Conservation (phyloP, 2,329 filamentous ascomycete genomes). For the Coniochaeta sp. region DNA sequence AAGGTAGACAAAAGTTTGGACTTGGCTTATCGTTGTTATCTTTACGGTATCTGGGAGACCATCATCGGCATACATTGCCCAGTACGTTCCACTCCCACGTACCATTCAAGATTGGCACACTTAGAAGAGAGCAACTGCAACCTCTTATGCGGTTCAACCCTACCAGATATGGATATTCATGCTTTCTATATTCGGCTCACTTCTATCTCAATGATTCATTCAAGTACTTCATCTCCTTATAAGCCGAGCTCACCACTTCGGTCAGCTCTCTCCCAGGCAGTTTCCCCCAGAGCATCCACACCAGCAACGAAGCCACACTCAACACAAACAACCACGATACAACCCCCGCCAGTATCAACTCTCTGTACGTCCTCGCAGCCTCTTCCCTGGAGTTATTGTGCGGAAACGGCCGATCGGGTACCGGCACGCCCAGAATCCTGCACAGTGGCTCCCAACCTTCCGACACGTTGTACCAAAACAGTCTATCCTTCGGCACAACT, state of each 20-base stretch:
- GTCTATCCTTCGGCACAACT: constrained; percentile 22
- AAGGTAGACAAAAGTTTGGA: not conserved
- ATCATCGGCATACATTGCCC: too few species aligned
- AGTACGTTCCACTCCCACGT: not conserved
- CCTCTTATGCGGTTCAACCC: not conserved
- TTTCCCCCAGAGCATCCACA: not conserved
- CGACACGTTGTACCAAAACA: constrained; percentile 26
- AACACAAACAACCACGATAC: not conserved
- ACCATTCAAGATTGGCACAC: not conserved
- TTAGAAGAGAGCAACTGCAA: not conserved
- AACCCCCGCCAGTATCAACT: not conserved
- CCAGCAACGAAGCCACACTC: not conserved
- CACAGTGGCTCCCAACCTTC: constrained; percentile 26
- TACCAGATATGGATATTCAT: not conserved
- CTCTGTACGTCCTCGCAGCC: not conserved
- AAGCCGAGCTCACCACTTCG: constrained; percentile 3
- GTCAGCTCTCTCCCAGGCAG: constrained; percentile 3
- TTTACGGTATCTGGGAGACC: too few species aligned
- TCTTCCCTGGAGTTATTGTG: constrained; percentile 20
- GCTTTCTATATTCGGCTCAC: not conserved
- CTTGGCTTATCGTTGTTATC: not conserved
- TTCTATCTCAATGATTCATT: not conserved
- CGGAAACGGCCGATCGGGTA: constrained; percentile 24
- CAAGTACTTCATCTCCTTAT: constrained; percentile 3
- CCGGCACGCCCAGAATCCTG: constrained; percentile 23